Evolutionary conservation across 2,329 filamentous ascomycete species (phyloP), one percentile per base, ranked within the genome.

Genomic region (Monilinia laxa): DNA sequence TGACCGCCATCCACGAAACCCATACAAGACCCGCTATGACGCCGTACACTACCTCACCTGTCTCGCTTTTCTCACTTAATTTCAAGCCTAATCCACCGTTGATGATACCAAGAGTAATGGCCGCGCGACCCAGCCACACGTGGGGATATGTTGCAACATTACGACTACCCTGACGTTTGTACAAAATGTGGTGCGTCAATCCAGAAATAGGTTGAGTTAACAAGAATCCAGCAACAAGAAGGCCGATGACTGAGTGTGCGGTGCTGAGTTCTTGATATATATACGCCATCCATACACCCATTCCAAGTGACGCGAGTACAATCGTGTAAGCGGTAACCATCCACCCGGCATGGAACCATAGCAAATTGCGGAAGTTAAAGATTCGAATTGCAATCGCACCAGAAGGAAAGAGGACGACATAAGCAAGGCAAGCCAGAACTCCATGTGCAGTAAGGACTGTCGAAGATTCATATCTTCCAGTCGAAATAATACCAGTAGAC

Each of bases 1-100:
- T 68, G 67, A 78, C 76, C 7, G 69, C 75, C 42, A 81, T 67
- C 73, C 87, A 89, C 7, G 78, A 63, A 5, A 80, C 53, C 68
- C 79, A 81, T 45, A 85, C 74, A n/a, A 87, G 70, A 16, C 76
- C 83, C 0, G 85, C 80, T n/a, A 87, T 77, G 5, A 88, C 81
- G 0, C 81, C 77, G 74, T 89, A 90, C 0, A 81, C 83, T 57
- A 85, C 80, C 58, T 83, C 75, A 54, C 81, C 81, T 9, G 74
- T 72, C 1, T 68, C 76, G 1, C 76, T 70, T 0, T 81, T 79
- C 35, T 72, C 70, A 2, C 82, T 77, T n/a, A 87, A 78, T 68
- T 81, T 70, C 28, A 90, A 77, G 7, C 87, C 87, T 11, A 90
- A 76, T 0, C 87, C 87, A 65, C 87, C 87, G 72, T 90, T 89